Base-by-base conservation (phyloP, 83 land plant species). In the Picea abies region DNA sequence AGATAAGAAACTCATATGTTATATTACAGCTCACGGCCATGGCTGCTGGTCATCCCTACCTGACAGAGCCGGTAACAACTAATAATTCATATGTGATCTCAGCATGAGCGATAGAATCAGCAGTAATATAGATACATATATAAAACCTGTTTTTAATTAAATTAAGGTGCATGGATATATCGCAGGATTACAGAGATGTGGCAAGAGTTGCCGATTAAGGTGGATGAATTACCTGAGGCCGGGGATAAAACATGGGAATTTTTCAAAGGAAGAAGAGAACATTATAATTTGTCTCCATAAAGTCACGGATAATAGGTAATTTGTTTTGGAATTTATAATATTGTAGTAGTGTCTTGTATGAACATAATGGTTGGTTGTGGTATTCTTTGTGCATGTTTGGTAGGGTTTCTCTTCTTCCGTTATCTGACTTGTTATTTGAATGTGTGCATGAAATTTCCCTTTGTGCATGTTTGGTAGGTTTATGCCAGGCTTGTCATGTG, bases 31-130 rank as follows among this genome's bases (percentile, higher is more conserved):
- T 5, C 82, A 78, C 63, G 89, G 89, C 72, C 84, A 82, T 79
- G 89, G 86, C 65, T 82, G 89, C 75, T 87, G 89, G 89, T 84
- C 86, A 35, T 82, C 89, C 25, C 83, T 87, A 32, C 86, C 89
- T 32, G 82, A 84, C 63, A 82, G 82, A 39, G 89, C 89, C 12
- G 89, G 89, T 87, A 52, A 23, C n/a, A 3, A 23, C 6, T 52
- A 6, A 49, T 52, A 49, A 4, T 52, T 52, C 11, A 8, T 65
- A 20, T 8, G 22, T 65, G 26, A 20, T 65, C 0, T 23, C 25
- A 22, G 6, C 7, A 5, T n/a, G 25, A 65, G 4, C 22, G 22
- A 41, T 41, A 41, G 47, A 41, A 41, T 23, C 22, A 19, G 5
- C 22, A n/a, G 20, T 63, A 0, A 63, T 19, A 63, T 6, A 20